Percentiles rank a stretch among this genome's conserved stretches.
Evolutionary conservation across 2,329 filamentous ascomycete species (phyloP).

Genomic region (Leptographium galeiforme): DNA sequence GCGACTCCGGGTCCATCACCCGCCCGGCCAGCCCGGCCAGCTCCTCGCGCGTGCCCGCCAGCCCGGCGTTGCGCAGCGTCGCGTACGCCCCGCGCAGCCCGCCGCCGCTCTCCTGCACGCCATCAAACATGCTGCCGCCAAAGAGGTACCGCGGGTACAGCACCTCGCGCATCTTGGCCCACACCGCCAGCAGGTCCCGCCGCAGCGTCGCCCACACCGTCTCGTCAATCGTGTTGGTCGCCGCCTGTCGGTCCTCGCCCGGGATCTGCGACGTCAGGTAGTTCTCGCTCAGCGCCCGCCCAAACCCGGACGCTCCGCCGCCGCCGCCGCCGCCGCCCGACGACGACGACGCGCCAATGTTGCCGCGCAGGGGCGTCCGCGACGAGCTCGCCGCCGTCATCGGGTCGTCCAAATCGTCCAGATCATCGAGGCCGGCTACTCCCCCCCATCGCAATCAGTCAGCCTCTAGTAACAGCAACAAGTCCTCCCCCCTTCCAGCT

Average conservation of each 20-base stretch:
- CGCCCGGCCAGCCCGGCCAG: constrained; percentile 46
- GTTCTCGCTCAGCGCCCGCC: constrained; percentile 51
- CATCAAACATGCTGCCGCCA: constrained; percentile 50
- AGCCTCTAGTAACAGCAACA: too few relatives aligned
- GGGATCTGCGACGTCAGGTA: constrained; percentile 83
- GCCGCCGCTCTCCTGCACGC: constrained; percentile 20
- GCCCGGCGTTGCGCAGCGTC: constrained; percentile 43
- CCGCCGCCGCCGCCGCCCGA: background rate
- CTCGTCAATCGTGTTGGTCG: constrained; percentile 92
- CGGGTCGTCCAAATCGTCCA: constrained; percentile 89
- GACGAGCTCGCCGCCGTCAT: constrained; percentile 52
- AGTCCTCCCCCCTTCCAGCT: too few relatives aligned
- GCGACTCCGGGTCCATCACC: constrained; percentile 48
- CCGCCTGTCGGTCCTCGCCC: constrained; percentile 81
- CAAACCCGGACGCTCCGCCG: constrained; percentile 21
- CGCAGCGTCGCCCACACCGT: constrained; percentile 94
- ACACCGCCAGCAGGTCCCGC: constrained; percentile 80
- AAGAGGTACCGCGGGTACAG: constrained; percentile 92
- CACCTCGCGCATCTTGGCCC: constrained; percentile 97
- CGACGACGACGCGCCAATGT: constrained; percentile 45
- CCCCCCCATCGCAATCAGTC: too few relatives aligned
- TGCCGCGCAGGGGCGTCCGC: constrained; percentile 69
- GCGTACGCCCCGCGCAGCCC: constrained; percentile 46
- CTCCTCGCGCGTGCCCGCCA: constrained; percentile 48
- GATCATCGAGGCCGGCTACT: constrained; percentile 76